Evolutionary conservation across 2,329 filamentous ascomycete genomes (phyloP).

Genomic region (Aureobasidium uvarum): DNA sequence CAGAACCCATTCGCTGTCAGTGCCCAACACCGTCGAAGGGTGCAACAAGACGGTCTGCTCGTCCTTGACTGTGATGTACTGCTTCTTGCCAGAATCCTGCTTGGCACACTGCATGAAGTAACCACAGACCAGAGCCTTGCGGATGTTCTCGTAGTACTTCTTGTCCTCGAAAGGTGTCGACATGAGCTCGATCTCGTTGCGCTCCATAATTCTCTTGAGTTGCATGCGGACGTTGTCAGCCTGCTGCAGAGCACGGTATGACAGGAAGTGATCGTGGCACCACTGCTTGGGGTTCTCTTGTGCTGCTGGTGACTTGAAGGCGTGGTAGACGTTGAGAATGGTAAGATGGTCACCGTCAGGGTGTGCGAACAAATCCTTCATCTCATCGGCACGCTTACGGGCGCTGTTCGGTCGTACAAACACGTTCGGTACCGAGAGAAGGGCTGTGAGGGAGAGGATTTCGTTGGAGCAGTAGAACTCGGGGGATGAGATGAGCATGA

Average conservation of each 20-base stretch:
- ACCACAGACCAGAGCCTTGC: constrained; percentile 82
- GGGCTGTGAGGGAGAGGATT: constrained; percentile 88
- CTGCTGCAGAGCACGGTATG: constrained; percentile 80
- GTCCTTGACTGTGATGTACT: constrained; percentile 95
- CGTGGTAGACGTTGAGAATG: constrained; percentile 95
- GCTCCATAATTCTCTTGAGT: constrained; percentile 96
- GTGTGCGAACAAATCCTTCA: constrained; percentile 93
- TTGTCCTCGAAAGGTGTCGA: constrained; percentile 91
- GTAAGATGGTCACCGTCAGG: constrained; percentile 93
- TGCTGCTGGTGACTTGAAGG: constrained; percentile 76
- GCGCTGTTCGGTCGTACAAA: constrained; percentile 84
- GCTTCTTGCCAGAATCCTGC: constrained; percentile 82
- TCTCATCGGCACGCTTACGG: constrained; percentile 90
- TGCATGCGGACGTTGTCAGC: constrained; percentile 93
- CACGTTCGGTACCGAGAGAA: constrained; percentile 91
- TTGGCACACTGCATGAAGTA: constrained; percentile 99
- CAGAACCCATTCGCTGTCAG: constrained; percentile 92
- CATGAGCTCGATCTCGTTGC: constrained; percentile 76
- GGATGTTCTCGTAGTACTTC: constrained; percentile 97
- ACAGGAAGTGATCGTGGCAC: constrained; percentile 97
- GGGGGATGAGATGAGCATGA: constrained; percentile 96
- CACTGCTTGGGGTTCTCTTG: constrained; percentile 78
- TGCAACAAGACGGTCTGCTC: constrained; percentile 91
- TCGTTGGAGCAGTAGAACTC: constrained; percentile 99
- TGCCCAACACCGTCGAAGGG: constrained; percentile 82